A percentile compares a stretch with the other conserved stretches of the same genome.
These are phyloP conservation scores for Tolypocladium pustulatum DNA, from an alignment of 2,329 filamentous ascomycete genomes.

Conservation along the genomic window DNA sequence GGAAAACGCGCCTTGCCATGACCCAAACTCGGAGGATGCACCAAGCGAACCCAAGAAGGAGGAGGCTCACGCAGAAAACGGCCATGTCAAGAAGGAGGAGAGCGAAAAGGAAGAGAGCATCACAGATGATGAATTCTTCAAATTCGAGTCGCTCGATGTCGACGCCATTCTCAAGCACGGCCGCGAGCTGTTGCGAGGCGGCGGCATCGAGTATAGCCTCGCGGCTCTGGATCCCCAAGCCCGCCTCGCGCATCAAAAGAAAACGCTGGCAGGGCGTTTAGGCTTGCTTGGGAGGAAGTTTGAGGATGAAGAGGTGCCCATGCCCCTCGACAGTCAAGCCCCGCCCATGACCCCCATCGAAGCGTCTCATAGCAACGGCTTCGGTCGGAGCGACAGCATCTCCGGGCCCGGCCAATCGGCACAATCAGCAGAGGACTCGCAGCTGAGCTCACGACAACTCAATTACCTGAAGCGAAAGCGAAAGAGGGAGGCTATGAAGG, in stretches of 20 bases:
- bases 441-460: conserved; percentile 82
- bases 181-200: conserved; percentile 73
- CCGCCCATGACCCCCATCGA: conserved; percentile 37
- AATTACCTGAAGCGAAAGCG: conserved; percentile 92
- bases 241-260: conserved; percentile 79
- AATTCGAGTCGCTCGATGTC: conserved; percentile 66
- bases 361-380: conserved; percentile 20
- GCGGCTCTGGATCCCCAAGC: conserved; percentile 72
- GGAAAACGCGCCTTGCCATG: conserved; percentile 75
- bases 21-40: conserved; percentile 72
- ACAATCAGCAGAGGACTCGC: conserved; percentile 49
- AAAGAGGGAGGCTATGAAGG: conserved; percentile 80
- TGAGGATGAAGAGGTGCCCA: conserved; percentile 67
- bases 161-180: conserved; percentile 72
- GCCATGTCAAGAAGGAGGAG: conserved; percentile 51
- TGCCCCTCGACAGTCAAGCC: conserved; percentile 36
- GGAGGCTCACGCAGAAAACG: conserved; percentile 21
- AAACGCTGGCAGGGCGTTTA: conserved; percentile 70
- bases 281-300: conserved; percentile 77
- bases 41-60: conserved; percentile 29
- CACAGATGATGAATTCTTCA: conserved; percentile 53
- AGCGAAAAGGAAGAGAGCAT: conserved; percentile 33
- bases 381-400: conserved; percentile 24
- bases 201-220: conserved; percentile 75
- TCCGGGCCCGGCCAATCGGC: conserved; percentile 27